These are phyloP conservation scores for Neoconidiobolus thromboides DNA, from an alignment of 371 early-diverging fungal species.

Conservation along the genomic window DNA sequence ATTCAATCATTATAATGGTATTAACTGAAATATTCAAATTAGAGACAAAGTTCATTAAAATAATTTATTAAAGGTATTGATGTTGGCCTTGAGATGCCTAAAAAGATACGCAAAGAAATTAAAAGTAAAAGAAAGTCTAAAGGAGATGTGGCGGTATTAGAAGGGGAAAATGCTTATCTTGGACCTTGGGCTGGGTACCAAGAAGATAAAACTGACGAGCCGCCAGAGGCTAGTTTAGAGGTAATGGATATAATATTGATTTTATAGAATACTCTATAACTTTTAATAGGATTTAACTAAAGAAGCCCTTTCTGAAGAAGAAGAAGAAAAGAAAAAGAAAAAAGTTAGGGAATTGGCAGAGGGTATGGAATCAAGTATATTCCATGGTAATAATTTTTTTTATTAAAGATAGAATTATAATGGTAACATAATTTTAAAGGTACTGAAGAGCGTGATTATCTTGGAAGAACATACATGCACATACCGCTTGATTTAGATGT, in stretches of 20 bases:
- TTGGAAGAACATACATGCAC: constrained; percentile 88
- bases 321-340: constrained; percentile 11
- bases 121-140: constrained; percentile 47
- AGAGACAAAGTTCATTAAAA: background rate
- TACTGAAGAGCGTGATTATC: constrained; percentile 63
- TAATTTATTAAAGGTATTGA: background rate
- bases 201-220: constrained; percentile 27
- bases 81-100: constrained; percentile 18
- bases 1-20: constrained; percentile 19
- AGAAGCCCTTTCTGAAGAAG: constrained; percentile 10
- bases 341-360: constrained; percentile 15
- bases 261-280: background rate
- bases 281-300: background rate
- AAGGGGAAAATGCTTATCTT: constrained; percentile 60
- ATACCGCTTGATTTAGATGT: constrained; percentile 71
- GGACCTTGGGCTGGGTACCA: constrained; percentile 95
- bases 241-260: background rate
- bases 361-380: constrained; percentile 42
- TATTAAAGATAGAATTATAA: background rate
- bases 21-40: too few species aligned
- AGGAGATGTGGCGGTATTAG: constrained; percentile 54
- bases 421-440: constrained; percentile 9
- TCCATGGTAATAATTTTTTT: constrained; percentile 33
- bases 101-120: constrained; percentile 19
- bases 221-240: constrained; percentile 37